A percentile compares a stretch with the other conserved stretches of the same genome.
phyloP scores from a whole-genome alignment of 257 asterid species.

The Orobanche coerulescens region DNA sequence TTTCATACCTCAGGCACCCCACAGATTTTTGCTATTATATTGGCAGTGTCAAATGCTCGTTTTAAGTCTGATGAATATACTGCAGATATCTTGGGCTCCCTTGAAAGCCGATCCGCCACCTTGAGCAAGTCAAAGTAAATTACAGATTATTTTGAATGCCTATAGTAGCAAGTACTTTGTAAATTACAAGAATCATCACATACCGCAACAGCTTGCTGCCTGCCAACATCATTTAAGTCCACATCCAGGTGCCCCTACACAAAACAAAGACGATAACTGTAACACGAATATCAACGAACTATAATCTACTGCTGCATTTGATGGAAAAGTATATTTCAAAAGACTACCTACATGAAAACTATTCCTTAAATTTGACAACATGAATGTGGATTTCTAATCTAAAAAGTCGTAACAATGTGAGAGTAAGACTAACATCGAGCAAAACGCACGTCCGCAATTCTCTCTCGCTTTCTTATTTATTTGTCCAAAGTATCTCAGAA shows the following conservation, averaged over 20 bases:
- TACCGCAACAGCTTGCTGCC: conserved; percentile 71
- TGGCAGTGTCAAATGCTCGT: conserved; percentile 65
- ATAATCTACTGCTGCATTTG: not conserved
- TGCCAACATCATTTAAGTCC: conserved; percentile 62
- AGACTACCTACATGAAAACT: too few relatives aligned
- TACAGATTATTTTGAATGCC: not conserved
- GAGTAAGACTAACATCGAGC: too few relatives aligned
- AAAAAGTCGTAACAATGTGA: too few relatives aligned
- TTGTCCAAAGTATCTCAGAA: not conserved
- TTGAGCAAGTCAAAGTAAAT: conserved; percentile 18
- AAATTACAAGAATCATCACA: conserved; percentile 21
- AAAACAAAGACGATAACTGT: conserved; percentile 1
- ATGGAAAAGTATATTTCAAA: too few relatives aligned
- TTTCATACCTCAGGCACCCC: conserved; percentile 60
- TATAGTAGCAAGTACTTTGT: not conserved
- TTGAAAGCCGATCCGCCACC: conserved; percentile 75
- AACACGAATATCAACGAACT: not conserved
- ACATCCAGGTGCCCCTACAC: conserved; percentile 80
- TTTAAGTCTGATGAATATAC: conserved; percentile 72
- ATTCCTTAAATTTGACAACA: too few relatives aligned
- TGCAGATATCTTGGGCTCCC: conserved; percentile 50
- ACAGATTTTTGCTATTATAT: conserved; percentile 50
- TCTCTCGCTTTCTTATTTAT: not conserved
- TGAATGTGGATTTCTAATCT: too few relatives aligned
- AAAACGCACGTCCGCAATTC: too few relatives aligned